Conservation (phyloP, 2,329 filamentous ascomycete species). For the Paraphaeosphaeria minitans region DNA sequence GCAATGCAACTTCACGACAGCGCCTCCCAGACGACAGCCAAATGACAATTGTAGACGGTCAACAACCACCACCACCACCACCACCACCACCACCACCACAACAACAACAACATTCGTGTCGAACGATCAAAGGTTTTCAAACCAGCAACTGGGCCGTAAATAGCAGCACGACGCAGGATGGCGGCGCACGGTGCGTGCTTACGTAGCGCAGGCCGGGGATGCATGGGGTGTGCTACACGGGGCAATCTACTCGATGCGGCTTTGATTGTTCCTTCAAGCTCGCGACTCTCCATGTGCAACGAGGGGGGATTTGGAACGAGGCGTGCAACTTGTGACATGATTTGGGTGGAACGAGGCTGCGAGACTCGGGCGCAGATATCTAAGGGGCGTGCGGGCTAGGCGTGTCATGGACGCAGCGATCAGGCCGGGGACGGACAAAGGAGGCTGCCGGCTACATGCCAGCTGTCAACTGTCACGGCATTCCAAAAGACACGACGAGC, state of each 20-base stretch:
- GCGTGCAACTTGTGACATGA: not conserved
- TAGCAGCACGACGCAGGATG: conserved; percentile 2
- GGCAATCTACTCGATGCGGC: not conserved
- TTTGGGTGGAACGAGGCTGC: not conserved
- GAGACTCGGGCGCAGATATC: not conserved
- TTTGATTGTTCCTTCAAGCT: not conserved
- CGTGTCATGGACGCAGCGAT: too few species aligned
- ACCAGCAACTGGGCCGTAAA: not conserved
- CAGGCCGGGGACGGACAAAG: too few species aligned
- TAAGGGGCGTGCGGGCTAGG: too few species aligned
- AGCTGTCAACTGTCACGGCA: not conserved
- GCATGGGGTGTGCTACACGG: conserved; percentile 2
- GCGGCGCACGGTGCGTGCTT: conserved; percentile 2
- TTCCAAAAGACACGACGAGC: not conserved
- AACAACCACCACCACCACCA: too few species aligned
- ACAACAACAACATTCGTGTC: not conserved
- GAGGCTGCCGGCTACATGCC: not conserved
- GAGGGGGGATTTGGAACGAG: not conserved
- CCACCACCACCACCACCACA: too few species aligned
- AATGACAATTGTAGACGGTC: too few species aligned
- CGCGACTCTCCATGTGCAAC: not conserved
- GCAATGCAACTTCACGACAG: not conserved
- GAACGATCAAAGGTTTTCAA: not conserved
- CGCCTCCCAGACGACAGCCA: not conserved
- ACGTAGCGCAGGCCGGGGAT: not conserved